Conservation (phyloP, 192 early-diverging fungal genomes). For the Entophlyctis helioformis region DNA sequence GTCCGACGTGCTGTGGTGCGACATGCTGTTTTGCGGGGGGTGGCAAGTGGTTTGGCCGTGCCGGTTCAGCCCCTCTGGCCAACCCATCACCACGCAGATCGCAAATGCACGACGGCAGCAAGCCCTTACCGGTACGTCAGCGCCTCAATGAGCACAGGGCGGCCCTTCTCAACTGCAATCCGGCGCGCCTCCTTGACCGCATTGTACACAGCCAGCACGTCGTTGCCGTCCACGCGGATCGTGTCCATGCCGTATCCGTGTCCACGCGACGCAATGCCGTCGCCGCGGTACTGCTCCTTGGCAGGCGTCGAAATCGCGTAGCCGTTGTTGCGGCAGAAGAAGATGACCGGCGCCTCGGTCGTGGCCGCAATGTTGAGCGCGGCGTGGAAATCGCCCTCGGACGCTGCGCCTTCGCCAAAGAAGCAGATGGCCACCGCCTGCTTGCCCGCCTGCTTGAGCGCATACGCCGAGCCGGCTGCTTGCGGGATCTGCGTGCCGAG, state of each 20-base stretch:
- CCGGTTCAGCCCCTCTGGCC: too few relatives aligned
- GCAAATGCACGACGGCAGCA: too few relatives aligned
- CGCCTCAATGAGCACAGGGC: constrained; percentile 90
- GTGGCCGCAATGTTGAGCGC: constrained; percentile 96
- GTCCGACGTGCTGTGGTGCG: constrained; percentile 96
- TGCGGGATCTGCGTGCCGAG: constrained; percentile 97
- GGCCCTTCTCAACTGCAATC: constrained; percentile 66
- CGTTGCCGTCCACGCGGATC: constrained; percentile 96
- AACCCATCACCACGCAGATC: too few relatives aligned
- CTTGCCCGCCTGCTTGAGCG: constrained; percentile 67
- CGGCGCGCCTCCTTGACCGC: constrained; percentile 74
- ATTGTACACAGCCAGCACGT: constrained; percentile 93
- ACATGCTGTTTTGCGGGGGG: constrained; percentile 54
- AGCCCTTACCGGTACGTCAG: constrained; percentile 91
- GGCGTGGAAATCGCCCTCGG: constrained; percentile 96
- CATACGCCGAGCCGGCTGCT: constrained; percentile 90
- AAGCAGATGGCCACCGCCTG: constrained; percentile 81
- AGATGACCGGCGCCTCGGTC: constrained; percentile 79
- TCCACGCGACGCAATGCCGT: constrained; percentile 87
- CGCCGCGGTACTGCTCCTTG: constrained; percentile 91
- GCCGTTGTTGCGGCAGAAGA: constrained; percentile 97
- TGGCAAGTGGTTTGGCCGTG: too few relatives aligned
- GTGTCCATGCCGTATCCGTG: constrained; percentile 97
- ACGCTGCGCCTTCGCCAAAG: constrained; percentile 96
- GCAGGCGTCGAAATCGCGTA: constrained; percentile 96